A percentile compares a stretch with the other conserved stretches of the same genome.
Evolutionary conservation across 306 rosid genomes (phyloP).

Genomic region (Quercus parvula): DNA sequence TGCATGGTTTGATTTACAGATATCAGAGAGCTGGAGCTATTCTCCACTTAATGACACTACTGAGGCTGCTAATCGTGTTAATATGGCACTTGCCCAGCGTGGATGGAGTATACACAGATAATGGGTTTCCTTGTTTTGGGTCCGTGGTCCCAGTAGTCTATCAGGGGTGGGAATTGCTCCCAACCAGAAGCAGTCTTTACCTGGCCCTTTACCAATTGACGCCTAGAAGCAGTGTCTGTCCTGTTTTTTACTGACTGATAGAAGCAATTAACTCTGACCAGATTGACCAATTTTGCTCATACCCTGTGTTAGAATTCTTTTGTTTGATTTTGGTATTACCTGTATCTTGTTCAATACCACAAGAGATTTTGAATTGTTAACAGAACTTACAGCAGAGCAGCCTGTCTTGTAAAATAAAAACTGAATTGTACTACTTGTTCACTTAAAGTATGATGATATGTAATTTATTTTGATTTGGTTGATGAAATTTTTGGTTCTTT

Average conservation of each 20-base stretch:
- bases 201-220: neutral
- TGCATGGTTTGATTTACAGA: conserved; percentile 38
- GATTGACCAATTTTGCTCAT: neutral
- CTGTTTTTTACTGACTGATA: neutral
- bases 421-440: neutral
- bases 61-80: conserved; percentile 65
- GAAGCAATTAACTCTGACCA: neutral
- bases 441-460: neutral
- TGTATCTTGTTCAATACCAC: neutral
- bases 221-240: neutral
- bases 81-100: conserved; percentile 55
- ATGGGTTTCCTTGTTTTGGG: neutral
- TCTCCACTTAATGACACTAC: conserved; percentile 79
- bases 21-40: conserved; percentile 71
- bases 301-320: neutral
- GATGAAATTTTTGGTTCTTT: neutral
- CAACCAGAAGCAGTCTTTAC: neutral
- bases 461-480: neutral
- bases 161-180: neutral
- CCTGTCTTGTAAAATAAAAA: neutral
- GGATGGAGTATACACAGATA: conserved; percentile 66
- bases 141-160: neutral
- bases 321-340: neutral
- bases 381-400: neutral
- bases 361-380: neutral